Evolutionary conservation across 192 early-diverging fungal genomes (phyloP), one percentile per base, ranked within the genome.

Genomic region (Coemansia sp.): DNA sequence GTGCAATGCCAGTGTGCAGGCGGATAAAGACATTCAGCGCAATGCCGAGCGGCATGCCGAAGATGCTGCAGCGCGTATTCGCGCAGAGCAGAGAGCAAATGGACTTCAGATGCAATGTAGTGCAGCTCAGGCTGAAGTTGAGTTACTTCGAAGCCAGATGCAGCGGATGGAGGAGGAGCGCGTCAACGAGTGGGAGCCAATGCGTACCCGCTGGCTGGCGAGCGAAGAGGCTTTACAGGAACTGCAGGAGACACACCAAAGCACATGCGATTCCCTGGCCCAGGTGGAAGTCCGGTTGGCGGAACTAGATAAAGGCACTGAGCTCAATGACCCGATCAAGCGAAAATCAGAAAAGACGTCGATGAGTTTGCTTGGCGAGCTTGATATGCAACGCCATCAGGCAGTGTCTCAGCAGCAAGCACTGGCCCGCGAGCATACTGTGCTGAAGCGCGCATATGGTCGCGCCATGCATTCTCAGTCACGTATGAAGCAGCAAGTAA

Each of bases 401-500:
- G 77, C 77, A 0, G 77, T 67, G 17, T 19, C 64, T 8, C 64
- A 80, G 62, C 71, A 71, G 52, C 71, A 48, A 19, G 62, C 64
- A 9, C 43, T 80, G 62, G 72, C 60, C 5, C 67, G 57, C 48
- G 72, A 80, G n/a, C 68, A 80, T 39, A 43, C 61, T 10, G 64
- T 50, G 19, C 41, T 80, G 48, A 70, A 68, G 50, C 67, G 72
- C n/a, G 72, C 77, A 1, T 80, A 71, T 27, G 25, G 57, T 3
- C 67, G 77, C 6, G 68, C 71, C 3, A 31, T 68, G 53, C 59
- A 52, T 39, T 61, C 71, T 31, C 77, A 80, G 62, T 47, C 68
- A 3, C 63, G 77, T 7, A 80, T 80, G 77, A 70, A 71, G 61
- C 77, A 80, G 69, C 77, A 80, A 58, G 77, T 80, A 4, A 59